Base-by-base conservation (phyloP, 768 basidiomycete species). In the Crepidotus variabilis region DNA sequence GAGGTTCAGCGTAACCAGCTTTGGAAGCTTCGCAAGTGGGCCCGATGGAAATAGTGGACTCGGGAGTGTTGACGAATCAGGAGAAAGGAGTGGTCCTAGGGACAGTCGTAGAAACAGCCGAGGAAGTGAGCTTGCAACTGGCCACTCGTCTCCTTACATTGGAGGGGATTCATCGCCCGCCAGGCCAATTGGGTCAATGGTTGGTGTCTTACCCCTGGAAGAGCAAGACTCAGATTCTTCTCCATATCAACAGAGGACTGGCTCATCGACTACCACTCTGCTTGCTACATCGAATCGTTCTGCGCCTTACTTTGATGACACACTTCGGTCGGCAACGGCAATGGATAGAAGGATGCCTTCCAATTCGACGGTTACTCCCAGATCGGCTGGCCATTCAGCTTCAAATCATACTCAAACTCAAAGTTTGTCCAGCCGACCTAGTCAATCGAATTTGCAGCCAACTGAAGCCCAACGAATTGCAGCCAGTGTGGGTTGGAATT, bases 141-240 rank as follows among this genome's bases (percentile, higher is more conserved):
- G 45, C 34, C 57, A 48, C 33, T 43, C 32, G 13, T 45, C 55
- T 43, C 57, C 50, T 24, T 28, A 45, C 20, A 24, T 52, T 23
- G 55, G 21, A 50, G 32, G 55, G 46, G 33, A 56, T 13, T 50
- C 46, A 16, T 67, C 64, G 7, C 66, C 66, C 39, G 55, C 56
- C 8, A 54, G 66, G 23, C 57, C 60, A 33, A 57, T 67, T 2
- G 54, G 55, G 1, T 58, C 65, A 6, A 65, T 68, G 67, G 67
- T 66, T 5, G 67, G 67, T 18, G 67, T 68, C 5, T 47, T 68
- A 5, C 67, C 63, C 34, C 18, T 51, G 28, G 50, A 56, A 8
- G 50, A 56, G 10, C 36, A 18, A 16, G 21, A 23, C 24, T n/a
- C 49, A 14, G 52, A 55, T 20, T 11, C 58, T 9, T 43, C 24